A percentile compares a stretch with the other conserved stretches of the same genome.
Conservation (phyloP, 148 eudicot genomes). For the Rhododendron henanense region DNA sequence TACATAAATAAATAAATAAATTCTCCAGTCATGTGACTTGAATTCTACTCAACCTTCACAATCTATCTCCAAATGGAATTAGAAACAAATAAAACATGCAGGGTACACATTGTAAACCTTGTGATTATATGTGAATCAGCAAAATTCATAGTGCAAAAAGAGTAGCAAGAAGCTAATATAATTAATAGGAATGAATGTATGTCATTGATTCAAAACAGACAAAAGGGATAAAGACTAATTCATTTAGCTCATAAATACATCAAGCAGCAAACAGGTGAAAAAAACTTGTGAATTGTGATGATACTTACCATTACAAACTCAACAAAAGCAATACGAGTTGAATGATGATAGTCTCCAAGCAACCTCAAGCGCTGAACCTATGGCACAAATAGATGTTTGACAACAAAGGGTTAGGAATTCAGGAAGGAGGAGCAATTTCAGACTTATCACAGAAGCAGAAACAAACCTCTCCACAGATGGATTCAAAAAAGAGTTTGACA, state of each 20-base stretch:
- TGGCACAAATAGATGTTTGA: slow-evolving; percentile 13
- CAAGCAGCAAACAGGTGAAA: slow-evolving; percentile 3
- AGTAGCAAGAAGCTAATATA: background rate
- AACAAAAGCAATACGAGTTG: slow-evolving; percentile 93
- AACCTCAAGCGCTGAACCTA: slow-evolving; percentile 90
- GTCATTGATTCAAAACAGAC: background rate
- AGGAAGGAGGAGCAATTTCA: slow-evolving; percentile 16
- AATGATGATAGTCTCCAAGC: slow-evolving; percentile 94
- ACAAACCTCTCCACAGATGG: slow-evolving; percentile 89
- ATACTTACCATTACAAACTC: slow-evolving; percentile 76
- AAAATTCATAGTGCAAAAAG: background rate
- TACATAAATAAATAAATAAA: background rate
- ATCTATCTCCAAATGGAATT: background rate
- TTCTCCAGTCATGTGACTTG: background rate
- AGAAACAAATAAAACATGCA: background rate
- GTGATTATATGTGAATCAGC: background rate
- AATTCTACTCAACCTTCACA: background rate
- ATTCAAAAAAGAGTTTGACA: slow-evolving; percentile 78
- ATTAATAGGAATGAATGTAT: background rate
- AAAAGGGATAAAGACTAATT: slow-evolving; percentile 2
- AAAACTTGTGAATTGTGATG: background rate
- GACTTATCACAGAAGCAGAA: slow-evolving; percentile 8
- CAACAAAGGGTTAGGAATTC: background rate
- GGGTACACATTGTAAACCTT: background rate
- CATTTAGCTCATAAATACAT: background rate